A percentile compares a stretch with the other conserved stretches of the same genome.
Conservation (phyloP, 2,329 filamentous ascomycete genomes). For the Colletotrichum sp. region DNA sequence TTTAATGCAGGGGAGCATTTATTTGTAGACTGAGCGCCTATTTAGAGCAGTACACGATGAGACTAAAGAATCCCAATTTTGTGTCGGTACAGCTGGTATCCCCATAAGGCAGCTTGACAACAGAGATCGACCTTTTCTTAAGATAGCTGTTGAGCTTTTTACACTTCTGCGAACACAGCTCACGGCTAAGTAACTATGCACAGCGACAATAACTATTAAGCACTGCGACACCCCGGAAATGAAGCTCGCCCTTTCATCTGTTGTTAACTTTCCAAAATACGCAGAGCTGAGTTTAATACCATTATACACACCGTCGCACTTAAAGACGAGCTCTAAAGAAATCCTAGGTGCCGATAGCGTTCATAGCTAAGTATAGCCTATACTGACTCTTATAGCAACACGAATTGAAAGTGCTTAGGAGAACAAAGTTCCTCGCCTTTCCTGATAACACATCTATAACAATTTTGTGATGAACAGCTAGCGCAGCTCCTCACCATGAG, state of each 20-base stretch:
- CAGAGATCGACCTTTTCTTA: not conserved
- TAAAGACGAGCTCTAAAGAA: not conserved
- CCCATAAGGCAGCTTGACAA: not conserved
- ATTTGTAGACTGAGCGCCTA: not conserved
- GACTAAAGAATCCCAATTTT: not conserved
- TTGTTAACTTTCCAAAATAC: not conserved
- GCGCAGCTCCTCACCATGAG: not conserved
- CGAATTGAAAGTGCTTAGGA: not conserved
- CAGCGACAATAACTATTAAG: not conserved
- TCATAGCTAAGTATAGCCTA: not conserved
- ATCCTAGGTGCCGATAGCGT: not conserved
- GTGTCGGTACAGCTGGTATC: not conserved
- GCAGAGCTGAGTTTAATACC: not conserved
- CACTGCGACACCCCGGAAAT: not conserved
- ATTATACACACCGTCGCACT: not conserved
- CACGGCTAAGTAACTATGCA: not conserved
- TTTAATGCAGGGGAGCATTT: not conserved
- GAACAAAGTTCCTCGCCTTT: not conserved
- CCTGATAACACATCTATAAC: not conserved
- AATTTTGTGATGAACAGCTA: not conserved
- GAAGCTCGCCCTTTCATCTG: not conserved
- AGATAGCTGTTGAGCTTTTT: not conserved
- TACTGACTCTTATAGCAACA: not conserved
- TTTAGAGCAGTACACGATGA: not conserved
- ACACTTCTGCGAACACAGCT: not conserved